Base-by-base conservation (phyloP, 1,284 basidiomycete species). In the Earliella scabrosa region DNA sequence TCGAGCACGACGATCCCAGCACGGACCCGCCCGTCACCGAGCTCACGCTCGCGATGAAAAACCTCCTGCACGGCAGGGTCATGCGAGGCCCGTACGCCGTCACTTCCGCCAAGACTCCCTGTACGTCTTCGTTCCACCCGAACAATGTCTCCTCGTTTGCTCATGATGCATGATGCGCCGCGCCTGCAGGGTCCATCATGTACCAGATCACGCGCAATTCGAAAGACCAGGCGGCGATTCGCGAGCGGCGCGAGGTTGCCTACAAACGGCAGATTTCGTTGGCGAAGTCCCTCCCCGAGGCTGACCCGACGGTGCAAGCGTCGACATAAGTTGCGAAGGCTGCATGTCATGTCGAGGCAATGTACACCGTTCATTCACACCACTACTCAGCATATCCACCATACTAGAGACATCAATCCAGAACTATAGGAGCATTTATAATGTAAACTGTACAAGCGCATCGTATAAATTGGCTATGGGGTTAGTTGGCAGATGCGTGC, bases 161-260 rank as follows among this genome's bases (percentile, higher is more conserved):
- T 34, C 3, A 3, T 34, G 32, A 3, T 34, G 32, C 32, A 3
- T 10, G n/a, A 10, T 3, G n/a, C 32, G 32, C 9, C 32, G 13
- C 32, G 32, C 32, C 21, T 45, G 18, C 53, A 90, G 88, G 88
- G 86, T 73, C 75, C 2, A 54, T 84, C 16, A 75, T 79, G n/a
- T 90, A 79, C 75, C 69, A 73, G 27, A 66, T 87, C 44, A 69
- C 69, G 0, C 75, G 72, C 29, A 70, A 78, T 11, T 64, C 74
- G 2, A 59, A 66, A 1, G 58, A 68, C 4, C 66, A 70, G 39
- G 63, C 45, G 0, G 64, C 71, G 11, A 74, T 85, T 11, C 74
- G 71, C 2, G 13, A 41, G 2, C 69, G 69, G 18, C 69, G 61
- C 14, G n/a, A 51, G 3, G 31, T 40, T 14, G 61, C 61, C 13